Percentiles rank a stretch among this genome's conserved stretches.
phyloP scores from a whole-genome alignment of 352 stramenopile species.

The Phytophthora constricta region DNA sequence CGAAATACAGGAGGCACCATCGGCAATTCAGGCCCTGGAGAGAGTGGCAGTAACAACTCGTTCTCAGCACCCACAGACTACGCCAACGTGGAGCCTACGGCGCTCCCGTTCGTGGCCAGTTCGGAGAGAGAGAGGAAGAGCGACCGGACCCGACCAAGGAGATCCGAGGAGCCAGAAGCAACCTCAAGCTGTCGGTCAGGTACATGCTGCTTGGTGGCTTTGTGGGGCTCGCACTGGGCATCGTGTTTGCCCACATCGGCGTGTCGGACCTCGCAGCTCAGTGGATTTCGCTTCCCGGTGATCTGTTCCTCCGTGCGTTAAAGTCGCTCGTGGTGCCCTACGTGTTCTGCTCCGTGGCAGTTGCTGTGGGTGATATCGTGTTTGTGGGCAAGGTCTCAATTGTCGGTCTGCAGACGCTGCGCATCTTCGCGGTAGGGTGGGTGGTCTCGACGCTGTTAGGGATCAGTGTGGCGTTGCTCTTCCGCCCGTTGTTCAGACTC shows the following conservation, averaged over 20 bases:
- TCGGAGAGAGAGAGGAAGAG: conserved; percentile 26
- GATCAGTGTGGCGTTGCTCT: conserved; percentile 61
- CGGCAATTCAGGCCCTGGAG: conserved; percentile 13
- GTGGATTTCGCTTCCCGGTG: conserved; percentile 74
- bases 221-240: conserved; percentile 55
- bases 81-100: conserved; percentile 39
- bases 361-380: conserved; percentile 80
- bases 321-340: conserved; percentile 84
- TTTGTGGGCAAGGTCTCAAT: conserved; percentile 77
- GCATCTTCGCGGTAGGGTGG: conserved; percentile 68
- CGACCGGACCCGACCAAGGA: conserved; percentile 33
- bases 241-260: conserved; percentile 52
- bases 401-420: conserved; percentile 68
- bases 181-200: conserved; percentile 54
- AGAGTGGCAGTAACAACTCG: conserved; percentile 16
- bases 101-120: conserved; percentile 44
- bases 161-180: conserved; percentile 49
- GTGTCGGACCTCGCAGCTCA: conserved; percentile 48
- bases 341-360: conserved; percentile 81
- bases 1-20: conserved; percentile 30
- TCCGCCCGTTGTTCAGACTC: conserved; percentile 62
- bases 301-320: conserved; percentile 79
- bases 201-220: conserved; percentile 62
- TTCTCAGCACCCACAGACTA: conserved; percentile 42
- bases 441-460: conserved; percentile 55